Percentiles rank a stretch among this genome's conserved stretches.
phyloP scores from a whole-genome alignment of 169 alveolate species.

The Plasmodium falciparum region DNA sequence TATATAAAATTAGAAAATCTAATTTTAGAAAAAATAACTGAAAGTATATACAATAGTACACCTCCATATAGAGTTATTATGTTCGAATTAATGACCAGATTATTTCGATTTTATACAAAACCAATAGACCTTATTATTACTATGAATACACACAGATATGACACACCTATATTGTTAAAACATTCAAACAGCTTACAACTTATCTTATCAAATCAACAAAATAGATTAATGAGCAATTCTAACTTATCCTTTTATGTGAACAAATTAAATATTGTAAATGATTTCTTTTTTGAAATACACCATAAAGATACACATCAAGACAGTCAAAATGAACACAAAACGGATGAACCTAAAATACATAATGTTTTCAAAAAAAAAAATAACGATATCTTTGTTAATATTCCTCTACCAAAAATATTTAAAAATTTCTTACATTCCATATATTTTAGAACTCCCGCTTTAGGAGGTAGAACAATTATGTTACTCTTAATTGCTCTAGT shows the following conservation, averaged over 20 bases:
- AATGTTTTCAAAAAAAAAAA: background rate
- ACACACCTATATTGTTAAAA: slow-evolving; percentile 50
- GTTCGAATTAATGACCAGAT: slow-evolving; percentile 83
- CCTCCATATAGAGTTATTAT: slow-evolving; percentile 87
- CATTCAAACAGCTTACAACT: slow-evolving; percentile 54
- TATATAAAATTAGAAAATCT: slow-evolving; percentile 78
- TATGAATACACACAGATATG: slow-evolving; percentile 76
- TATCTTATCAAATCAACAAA: slow-evolving; percentile 32
- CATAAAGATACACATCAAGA: no score
- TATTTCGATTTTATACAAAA: slow-evolving; percentile 76
- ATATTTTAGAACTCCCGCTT: slow-evolving; percentile 86
- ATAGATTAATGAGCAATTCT: slow-evolving; percentile 40
- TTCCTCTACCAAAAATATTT: slow-evolving; percentile 79
- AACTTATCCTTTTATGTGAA: slow-evolving; percentile 44
- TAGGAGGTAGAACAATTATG: slow-evolving; percentile 85
- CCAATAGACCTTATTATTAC: slow-evolving; percentile 60
- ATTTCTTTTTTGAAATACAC: slow-evolving; percentile 40
- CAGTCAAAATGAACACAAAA: no score
- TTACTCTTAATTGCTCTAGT: slow-evolving; percentile 83
- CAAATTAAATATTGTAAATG: slow-evolving; percentile 40
- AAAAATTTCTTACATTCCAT: slow-evolving; percentile 82
- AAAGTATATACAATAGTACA: slow-evolving; percentile 81
- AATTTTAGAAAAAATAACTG: slow-evolving; percentile 76
- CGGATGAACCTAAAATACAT: background rate
- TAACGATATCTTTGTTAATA: slow-evolving; percentile 21